Conservation (phyloP, 345 rosid species). For the Eutrema heterophyllum region DNA sequence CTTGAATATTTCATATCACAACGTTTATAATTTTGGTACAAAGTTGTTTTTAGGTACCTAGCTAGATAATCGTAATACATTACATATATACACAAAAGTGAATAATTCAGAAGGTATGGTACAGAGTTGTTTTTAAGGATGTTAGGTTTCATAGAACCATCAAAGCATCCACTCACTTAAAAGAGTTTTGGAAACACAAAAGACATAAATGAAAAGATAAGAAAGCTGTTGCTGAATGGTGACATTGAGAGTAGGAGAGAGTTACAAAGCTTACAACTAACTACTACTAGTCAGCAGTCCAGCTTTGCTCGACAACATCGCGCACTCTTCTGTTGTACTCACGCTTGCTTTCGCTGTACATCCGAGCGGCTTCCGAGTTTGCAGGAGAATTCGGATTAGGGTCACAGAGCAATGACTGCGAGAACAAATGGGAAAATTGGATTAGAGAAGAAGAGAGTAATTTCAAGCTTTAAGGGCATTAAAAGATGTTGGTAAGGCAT, state of each 20-base stretch:
- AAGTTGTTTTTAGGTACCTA: not conserved
- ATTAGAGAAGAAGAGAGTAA: not conserved
- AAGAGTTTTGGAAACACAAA: slow-evolving; percentile 12
- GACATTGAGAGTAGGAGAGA: slow-evolving; percentile 6
- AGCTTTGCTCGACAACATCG: slow-evolving; percentile 71
- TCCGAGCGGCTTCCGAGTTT: slow-evolving; percentile 77
- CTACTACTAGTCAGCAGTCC: slow-evolving; percentile 60
- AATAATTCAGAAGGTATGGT: slow-evolving; percentile 13
- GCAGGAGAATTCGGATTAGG: slow-evolving; percentile 91
- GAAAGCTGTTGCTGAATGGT: slow-evolving; percentile 22
- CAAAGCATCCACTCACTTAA: slow-evolving; percentile 18
- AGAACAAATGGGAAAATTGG: not conserved
- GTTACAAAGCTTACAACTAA: slow-evolving; percentile 25
- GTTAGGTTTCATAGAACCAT: slow-evolving; percentile 20
- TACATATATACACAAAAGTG: slow-evolving; percentile 20
- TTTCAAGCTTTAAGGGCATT: not conserved
- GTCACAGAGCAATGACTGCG: slow-evolving; percentile 71
- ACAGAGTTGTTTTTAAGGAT: slow-evolving; percentile 20
- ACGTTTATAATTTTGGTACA: not conserved
- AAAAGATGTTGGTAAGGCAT: not conserved
- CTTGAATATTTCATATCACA: not conserved
- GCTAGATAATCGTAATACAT: slow-evolving; percentile 10
- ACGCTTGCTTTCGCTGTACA: slow-evolving; percentile 73
- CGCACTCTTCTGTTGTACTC: slow-evolving; percentile 74
- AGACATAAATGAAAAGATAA: slow-evolving; percentile 20